These are phyloP conservation scores for Cardiospermum halicacabum DNA, from an alignment of 345 rosid genomes.

Conservation along the genomic window DNA sequence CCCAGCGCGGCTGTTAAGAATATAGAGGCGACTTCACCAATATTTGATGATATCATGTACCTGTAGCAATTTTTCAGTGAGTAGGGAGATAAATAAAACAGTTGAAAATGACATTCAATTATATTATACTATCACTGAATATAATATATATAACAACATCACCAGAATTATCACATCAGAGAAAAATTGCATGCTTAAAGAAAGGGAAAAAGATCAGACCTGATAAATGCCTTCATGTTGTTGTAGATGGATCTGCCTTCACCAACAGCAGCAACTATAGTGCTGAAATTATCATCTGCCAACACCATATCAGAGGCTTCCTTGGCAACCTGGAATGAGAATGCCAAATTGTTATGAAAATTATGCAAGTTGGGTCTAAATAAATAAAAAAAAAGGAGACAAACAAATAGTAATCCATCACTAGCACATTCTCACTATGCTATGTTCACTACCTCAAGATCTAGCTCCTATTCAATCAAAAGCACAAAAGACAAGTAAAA, in stretches of 20 bases:
- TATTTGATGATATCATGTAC: conserved; percentile 99
- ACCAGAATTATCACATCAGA: neutral
- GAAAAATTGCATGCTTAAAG: neutral
- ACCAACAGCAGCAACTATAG: conserved; percentile 95
- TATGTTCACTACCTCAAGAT: neutral
- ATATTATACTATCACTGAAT: neutral
- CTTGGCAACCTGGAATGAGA: conserved; percentile 72
- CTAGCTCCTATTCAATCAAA: neutral
- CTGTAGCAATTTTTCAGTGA: conserved; percentile 27
- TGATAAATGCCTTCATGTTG: conserved; percentile 97
- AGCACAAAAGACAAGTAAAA: neutral
- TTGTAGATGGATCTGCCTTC: conserved; percentile 94
- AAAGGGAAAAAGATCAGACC: conserved; percentile 44
- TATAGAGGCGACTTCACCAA: conserved; percentile 96
- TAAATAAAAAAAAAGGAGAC: neutral
- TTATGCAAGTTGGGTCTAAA: neutral
- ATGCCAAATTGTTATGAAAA: neutral
- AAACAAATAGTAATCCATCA: neutral
- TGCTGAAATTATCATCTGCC: conserved; percentile 97
- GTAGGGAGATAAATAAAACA: neutral
- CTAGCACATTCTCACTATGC: neutral
- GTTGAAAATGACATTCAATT: neutral
- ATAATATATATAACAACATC: neutral
- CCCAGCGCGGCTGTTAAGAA: conserved; percentile 96
- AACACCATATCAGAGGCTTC: conserved; percentile 99